phyloP scores from a whole-genome alignment of 306 rosid genomes.

The Senna siamea region DNA sequence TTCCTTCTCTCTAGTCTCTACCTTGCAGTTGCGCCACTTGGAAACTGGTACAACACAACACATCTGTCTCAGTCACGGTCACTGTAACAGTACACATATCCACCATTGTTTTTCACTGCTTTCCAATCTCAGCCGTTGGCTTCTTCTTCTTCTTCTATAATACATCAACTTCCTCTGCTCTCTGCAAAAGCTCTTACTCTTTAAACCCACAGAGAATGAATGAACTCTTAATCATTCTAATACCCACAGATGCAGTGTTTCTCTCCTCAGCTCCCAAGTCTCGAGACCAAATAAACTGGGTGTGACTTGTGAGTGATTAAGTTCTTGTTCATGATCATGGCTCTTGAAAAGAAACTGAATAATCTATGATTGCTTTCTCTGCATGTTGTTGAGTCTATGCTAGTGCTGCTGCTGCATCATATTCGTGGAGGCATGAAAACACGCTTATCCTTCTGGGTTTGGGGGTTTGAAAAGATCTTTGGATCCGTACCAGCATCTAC shows the following conservation, averaged over 20 bases:
- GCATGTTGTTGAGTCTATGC: too few species aligned
- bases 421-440: too few species aligned
- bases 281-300: slow-evolving; percentile 2
- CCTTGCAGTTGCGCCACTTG: too few species aligned
- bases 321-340: neutral
- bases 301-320: neutral
- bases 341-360: slow-evolving; percentile 26
- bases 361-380: slow-evolving; percentile 20
- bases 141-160: neutral
- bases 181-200: neutral
- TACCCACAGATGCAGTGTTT: slow-evolving; percentile 10
- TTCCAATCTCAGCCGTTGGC: neutral
- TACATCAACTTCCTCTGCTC: slow-evolving; percentile 8
- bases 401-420: too few species aligned
- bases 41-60: too few species aligned
- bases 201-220: neutral
- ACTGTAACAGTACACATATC: too few species aligned
- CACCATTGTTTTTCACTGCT: neutral
- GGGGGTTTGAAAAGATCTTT: slow-evolving; percentile 35
- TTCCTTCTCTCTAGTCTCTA: too few species aligned
- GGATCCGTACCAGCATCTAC: slow-evolving; percentile 24
- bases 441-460: neutral
- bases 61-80: neutral
- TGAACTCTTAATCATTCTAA: neutral
- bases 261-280: slow-evolving; percentile 12